Evolutionary conservation across 2,329 filamentous ascomycete species (phyloP), one percentile per base, ranked within the genome.

Genomic region (Talaromyces sp.): DNA sequence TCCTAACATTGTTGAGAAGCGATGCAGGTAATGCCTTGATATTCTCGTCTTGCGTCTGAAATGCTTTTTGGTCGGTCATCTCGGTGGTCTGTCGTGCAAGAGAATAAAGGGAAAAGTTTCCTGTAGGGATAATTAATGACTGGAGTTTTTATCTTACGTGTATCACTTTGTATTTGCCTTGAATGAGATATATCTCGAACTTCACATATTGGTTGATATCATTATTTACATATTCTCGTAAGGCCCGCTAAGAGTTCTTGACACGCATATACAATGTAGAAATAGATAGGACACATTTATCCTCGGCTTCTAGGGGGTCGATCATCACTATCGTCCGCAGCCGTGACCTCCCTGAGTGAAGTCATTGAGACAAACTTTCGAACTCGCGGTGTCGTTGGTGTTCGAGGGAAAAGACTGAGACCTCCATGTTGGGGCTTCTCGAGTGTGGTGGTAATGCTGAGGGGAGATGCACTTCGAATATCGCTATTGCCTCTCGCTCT

Each of bases 1-100:
- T 1, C 83, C 88, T 6, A 87, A 87, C 68, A 93, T 98, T 71
- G 91, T 98, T 52, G 94, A 98, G 84, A 97, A 97, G 86, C 85
- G 94, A 72, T 98, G 94, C 85, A 96, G 97, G 82, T 98, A 74
- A 80, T 39, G 10, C 14, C 8, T 14, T 22, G 10, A 56, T 56
- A 16, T 16, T 35, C 4, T 31, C 27, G 7, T 1, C 16, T 24
- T 8, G 2, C 7, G 31, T 19, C n/a, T 35, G 4, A 8, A 22
- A 24, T 24, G n/a, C 33, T 22, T 56, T 54, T 37, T 37, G 10
- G 52, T 56, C 6, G 33, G 33, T 56, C 33, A 22, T 56, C 24
- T 37, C 31, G 52, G 50, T 56, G 52, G n/a, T 56, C 24, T 33
- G n/a, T 37, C 6, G 6, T 37, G n/a, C 10, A 22, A 56, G 27